A percentile compares a stretch with the other conserved stretches of the same genome.
phyloP scores from a whole-genome alignment of 257 asterid species.

The Marsdenia floribunda region DNA sequence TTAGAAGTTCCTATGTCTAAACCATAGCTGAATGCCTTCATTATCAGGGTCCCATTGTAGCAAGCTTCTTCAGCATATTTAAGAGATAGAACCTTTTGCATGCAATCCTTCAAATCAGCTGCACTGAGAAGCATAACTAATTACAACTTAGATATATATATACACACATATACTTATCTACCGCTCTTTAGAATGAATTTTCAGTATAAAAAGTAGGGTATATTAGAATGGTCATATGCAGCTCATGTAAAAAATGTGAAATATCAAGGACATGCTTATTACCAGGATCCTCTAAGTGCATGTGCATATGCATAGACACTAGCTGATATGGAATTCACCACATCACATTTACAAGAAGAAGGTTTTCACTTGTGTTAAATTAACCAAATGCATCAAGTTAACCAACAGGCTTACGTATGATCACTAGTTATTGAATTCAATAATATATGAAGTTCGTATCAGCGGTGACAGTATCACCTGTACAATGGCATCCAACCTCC shows the following conservation, averaged over 20 bases:
- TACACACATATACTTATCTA: background rate
- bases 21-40: conserved; percentile 79
- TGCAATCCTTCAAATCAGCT: conserved; percentile 83
- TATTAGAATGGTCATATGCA: background rate
- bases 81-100: conserved; percentile 63
- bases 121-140: conserved; percentile 60
- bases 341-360: background rate
- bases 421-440: conserved; percentile 1
- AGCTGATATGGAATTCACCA: background rate
- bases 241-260: background rate
- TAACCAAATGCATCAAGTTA: background rate
- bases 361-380: background rate
- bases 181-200: background rate
- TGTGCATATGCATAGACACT: background rate
- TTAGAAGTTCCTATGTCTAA: conserved; percentile 88
- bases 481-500: conserved; percentile 81
- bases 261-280: background rate
- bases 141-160: conserved; percentile 16
- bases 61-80: conserved; percentile 82
- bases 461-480: conserved; percentile 31
- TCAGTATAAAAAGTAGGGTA: background rate
- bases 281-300: background rate
- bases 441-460: background rate
- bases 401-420: background rate
- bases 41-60: conserved; percentile 66